A percentile compares a stretch with the other conserved stretches of the same genome.
Evolutionary conservation across 148 eudicot species (phyloP).

Genomic region (Nyssa sinensis): DNA sequence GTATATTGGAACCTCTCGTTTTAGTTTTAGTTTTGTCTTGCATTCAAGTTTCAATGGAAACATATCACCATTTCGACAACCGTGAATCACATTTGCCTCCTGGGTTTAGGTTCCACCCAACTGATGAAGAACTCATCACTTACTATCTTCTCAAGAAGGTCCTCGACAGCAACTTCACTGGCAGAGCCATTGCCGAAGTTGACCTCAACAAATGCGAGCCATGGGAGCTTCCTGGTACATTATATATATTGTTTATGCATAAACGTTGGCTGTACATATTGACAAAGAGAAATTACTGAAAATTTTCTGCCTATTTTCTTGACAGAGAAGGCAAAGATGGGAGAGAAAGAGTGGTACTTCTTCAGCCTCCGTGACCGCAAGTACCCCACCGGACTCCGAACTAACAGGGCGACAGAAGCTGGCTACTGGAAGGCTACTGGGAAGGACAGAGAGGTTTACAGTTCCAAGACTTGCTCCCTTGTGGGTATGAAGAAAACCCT

Average conservation of each 20-base stretch:
- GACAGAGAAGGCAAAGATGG: constrained; percentile 85
- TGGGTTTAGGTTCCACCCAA: constrained; percentile 89
- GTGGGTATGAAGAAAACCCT: constrained; percentile 99
- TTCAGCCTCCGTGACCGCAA: constrained; percentile 85
- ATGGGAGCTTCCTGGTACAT: constrained; percentile 90
- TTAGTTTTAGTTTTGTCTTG: background rate
- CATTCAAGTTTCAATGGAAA: constrained; percentile 25
- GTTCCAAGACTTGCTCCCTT: constrained; percentile 65
- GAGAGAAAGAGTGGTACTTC: constrained; percentile 98
- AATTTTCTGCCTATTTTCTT: too few relatives aligned
- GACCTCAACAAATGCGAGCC: constrained; percentile 98
- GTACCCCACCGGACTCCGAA: constrained; percentile 88
- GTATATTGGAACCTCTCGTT: background rate
- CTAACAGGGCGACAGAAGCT: constrained; percentile 86
- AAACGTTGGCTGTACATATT: background rate
- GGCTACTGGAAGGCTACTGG: constrained; percentile 99
- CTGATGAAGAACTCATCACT: constrained; percentile 91
- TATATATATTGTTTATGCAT: too few relatives aligned
- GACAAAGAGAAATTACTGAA: too few relatives aligned
- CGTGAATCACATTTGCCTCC: constrained; percentile 63
- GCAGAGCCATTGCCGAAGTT: constrained; percentile 89
- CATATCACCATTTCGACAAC: constrained; percentile 22
- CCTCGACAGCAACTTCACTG: constrained; percentile 60
- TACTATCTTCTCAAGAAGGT: constrained; percentile 85
- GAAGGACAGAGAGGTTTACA: constrained; percentile 84